These are phyloP conservation scores for Penicillium sp. DNA, from an alignment of 2,329 filamentous ascomycete species.

Conservation along the genomic window DNA sequence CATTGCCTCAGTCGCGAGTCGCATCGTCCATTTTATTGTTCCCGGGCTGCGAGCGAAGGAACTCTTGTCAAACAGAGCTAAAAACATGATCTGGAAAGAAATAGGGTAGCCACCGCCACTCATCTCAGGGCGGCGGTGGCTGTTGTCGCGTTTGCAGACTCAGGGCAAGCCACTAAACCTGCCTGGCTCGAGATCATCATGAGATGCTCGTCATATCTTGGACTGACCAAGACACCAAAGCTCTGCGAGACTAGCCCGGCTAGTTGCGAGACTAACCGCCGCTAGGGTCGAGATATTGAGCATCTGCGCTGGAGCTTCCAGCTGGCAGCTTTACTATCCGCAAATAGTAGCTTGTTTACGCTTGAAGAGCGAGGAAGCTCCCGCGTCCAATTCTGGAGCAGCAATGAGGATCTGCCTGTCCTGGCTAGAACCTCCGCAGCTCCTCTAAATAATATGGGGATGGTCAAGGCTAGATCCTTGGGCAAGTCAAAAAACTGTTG, in stretches of 20 bases:
- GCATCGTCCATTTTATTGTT: neutral
- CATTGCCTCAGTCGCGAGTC: neutral
- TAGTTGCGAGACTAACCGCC: constrained; percentile 8
- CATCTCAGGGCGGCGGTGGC: neutral
- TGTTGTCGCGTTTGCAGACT: neutral
- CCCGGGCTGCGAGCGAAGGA: neutral
- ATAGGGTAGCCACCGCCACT: neutral
- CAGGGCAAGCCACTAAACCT: constrained; percentile 3
- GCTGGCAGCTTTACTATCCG: neutral
- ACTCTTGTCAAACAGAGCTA: neutral
- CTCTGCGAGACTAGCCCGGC: neutral
- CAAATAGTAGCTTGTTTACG: constrained; percentile 10
- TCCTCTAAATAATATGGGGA: neutral
- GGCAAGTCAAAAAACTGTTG: constrained; percentile 11
- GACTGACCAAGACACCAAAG: constrained; percentile 1
- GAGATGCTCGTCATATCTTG: constrained; percentile 12
- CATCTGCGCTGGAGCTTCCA: constrained; percentile 1
- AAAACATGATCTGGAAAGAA: neutral
- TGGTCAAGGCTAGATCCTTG: constrained; percentile 23
- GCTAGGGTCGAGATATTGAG: constrained; percentile 8
- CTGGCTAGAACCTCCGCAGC: constrained; percentile 6
- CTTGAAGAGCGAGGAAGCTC: neutral
- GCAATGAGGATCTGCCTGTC: neutral
- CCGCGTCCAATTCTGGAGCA: neutral
- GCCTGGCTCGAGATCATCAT: constrained; percentile 14